A percentile compares a stretch with the other conserved stretches of the same genome.
These are phyloP conservation scores for Plasmopara muralis DNA, from an alignment of 352 stramenopile genomes.

Conservation along the genomic window DNA sequence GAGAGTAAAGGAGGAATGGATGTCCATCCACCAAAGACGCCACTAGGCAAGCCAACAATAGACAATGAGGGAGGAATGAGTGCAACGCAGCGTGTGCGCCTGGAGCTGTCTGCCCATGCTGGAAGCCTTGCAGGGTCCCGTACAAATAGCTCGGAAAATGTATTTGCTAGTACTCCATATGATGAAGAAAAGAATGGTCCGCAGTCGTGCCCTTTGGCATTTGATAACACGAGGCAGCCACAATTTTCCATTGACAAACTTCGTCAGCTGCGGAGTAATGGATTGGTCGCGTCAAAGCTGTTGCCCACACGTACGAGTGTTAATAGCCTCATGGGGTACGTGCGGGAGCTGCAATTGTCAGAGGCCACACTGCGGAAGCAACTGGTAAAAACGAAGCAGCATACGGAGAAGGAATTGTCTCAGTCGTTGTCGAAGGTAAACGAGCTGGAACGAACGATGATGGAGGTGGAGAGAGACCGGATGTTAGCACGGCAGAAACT, in stretches of 20 bases:
- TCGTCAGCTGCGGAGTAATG: conserved; percentile 24
- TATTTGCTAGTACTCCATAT: conserved; percentile 18
- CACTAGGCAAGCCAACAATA: conserved; percentile 26
- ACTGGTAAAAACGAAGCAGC: conserved; percentile 43
- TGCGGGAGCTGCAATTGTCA: conserved; percentile 64
- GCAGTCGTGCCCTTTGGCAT: conserved; percentile 35
- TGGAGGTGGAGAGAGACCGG: conserved; percentile 31
- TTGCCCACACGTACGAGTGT: conserved; percentile 50
- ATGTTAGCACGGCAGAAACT: conserved; percentile 27
- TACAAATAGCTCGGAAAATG: conserved; percentile 30
- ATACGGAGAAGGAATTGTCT: conserved; percentile 46
- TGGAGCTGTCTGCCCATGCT: conserved; percentile 42
- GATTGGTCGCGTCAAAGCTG: conserved; percentile 48
- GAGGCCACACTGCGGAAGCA: conserved; percentile 56
- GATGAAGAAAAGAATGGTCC: conserved; percentile 34
- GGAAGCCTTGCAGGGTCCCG: conserved; percentile 21
- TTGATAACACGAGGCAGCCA: conserved; percentile 27
- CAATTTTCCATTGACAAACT: conserved; percentile 27
- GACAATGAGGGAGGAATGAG: conserved; percentile 34
- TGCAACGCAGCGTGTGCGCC: conserved; percentile 49
- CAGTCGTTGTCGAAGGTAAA: conserved; percentile 35
- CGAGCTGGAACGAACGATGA: conserved; percentile 40
- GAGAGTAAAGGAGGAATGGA: conserved; percentile 1
- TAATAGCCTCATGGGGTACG: conserved; percentile 69
- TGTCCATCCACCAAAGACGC: conserved; percentile 51